Percentiles rank a stretch among this genome's conserved stretches.
Conservation (phyloP, 129 eudicot genomes). For the Pulicaria dysenterica region DNA sequence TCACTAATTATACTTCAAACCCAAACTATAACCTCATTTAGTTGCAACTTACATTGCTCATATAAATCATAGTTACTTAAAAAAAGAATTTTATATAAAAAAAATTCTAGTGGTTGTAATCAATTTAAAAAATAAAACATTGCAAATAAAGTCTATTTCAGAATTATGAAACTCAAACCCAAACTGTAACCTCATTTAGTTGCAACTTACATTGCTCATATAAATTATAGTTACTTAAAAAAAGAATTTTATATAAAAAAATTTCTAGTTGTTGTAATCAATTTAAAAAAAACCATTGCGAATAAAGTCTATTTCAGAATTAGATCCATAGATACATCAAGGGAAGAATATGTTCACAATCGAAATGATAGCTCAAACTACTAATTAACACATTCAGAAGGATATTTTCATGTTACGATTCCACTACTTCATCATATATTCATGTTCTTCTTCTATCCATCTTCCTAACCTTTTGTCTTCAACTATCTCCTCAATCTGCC, state of each 20-base stretch:
- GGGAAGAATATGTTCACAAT: not conserved
- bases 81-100: not conserved
- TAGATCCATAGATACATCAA: conserved; percentile 32
- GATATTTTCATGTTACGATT: conserved; percentile 7
- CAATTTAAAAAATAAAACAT: conserved; percentile 5
- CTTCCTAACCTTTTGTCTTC: conserved; percentile 25
- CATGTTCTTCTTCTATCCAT: not conserved
- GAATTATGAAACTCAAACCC: conserved; percentile 11
- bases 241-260: not conserved
- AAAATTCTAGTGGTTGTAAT: not conserved
- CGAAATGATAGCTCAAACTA: not conserved
- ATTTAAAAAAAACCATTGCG: conserved; percentile 1
- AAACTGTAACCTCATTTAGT: no score
- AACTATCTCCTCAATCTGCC: not conserved
- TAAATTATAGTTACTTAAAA: not conserved
- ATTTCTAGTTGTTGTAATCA: not conserved
- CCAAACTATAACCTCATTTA: no score
- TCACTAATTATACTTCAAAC: no score
- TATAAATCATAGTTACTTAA: not conserved
- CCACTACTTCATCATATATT: no score
- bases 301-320: conserved; percentile 22
- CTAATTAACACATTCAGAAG: not conserved
- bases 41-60: no score
- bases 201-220: no score
- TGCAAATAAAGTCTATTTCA: conserved; percentile 12